Percentiles rank a stretch among this genome's conserved stretches.
Conservation (phyloP, 2,329 filamentous ascomycete species). For the Diaporthe eres region DNA sequence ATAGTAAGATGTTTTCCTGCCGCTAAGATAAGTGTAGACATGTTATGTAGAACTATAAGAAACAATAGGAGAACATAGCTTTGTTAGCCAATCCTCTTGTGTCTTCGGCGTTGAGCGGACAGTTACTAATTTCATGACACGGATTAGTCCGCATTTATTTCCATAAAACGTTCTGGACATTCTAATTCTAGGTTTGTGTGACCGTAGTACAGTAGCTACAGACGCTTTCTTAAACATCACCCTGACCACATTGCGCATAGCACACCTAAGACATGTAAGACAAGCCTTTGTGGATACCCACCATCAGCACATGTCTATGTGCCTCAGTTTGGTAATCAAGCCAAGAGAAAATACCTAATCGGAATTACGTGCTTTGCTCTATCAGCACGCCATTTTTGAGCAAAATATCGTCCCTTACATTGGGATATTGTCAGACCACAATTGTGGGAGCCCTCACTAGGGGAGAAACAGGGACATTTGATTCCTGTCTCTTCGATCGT, state of each 20-base stretch:
- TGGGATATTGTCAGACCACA: not conserved
- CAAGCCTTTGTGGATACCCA: constrained; percentile 1
- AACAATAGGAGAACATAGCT: not conserved
- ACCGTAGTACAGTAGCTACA: not conserved
- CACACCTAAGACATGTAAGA: not conserved
- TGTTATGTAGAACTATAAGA: not conserved
- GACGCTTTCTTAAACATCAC: not conserved
- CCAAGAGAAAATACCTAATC: not conserved
- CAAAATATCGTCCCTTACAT: not conserved
- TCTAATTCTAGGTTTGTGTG: too few relatives aligned
- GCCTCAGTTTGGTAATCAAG: constrained; percentile 4
- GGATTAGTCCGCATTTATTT: not conserved
- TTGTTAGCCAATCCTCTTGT: not conserved
- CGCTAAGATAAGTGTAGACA: not conserved
- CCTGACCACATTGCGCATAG: not conserved
- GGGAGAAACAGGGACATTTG: not conserved
- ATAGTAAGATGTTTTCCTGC: not conserved
- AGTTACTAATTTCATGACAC: not conserved
- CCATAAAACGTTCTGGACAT: not conserved
- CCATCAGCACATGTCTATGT: not conserved
- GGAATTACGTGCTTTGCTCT: constrained; percentile 3
- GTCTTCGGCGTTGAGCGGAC: not conserved
- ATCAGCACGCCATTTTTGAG: constrained; percentile 4
- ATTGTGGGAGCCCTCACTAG: not conserved
- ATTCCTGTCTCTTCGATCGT: too few relatives aligned